Evolutionary conservation across 805 yeast genomes (phyloP), one percentile per base, ranked within the genome.

Genomic region (Kuraishia hungarica): DNA sequence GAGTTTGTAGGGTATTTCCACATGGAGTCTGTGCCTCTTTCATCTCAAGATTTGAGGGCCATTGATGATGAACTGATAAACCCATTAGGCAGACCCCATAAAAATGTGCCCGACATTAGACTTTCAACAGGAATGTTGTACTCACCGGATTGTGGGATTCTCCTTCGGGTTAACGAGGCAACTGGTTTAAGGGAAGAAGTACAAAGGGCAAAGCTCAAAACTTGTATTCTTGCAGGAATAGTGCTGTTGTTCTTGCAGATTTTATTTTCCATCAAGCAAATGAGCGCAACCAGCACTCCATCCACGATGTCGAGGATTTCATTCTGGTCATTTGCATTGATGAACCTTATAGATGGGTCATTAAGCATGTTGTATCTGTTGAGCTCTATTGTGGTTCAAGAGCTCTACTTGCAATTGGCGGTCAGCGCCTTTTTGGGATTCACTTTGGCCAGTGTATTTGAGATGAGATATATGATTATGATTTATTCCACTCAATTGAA

Each of bases 91-190:
- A 73, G 87, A 57, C 97, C 97, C 1, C 77, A 84, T 17, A 76
- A 78, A 19, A 57, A 63, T 1, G 64, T 85, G 4, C 97, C 97
- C 0, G 62, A 67, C 0, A 59, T 92, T 19, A 71, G 70, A 35
- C 62, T 92, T 10, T 66, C 77, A 1, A 69, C 77, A 11, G 90
- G 86, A 6, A 58, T 89, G 15, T 57, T 89, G 20, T 91, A 88
- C 63, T 89, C 97, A 0, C 97, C 97, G 0, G 96, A 92, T 65
- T 92, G 98, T 73, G 96, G 92, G 0, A 64, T 86, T 2, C 65
- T 79, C 1, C 57, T 89, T 3, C 66, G 69, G 5, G 48, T 79
- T 6, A 66, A 67, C 7, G 59, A 63, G 6, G 67, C 73, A 2
- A 54, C 56, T 15, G 97, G 97, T 1, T 70, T 78, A n/a, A 80